These are phyloP conservation scores for Alternaria metachromatica DNA, from an alignment of 2,329 filamentous ascomycete genomes.

Conservation along the genomic window DNA sequence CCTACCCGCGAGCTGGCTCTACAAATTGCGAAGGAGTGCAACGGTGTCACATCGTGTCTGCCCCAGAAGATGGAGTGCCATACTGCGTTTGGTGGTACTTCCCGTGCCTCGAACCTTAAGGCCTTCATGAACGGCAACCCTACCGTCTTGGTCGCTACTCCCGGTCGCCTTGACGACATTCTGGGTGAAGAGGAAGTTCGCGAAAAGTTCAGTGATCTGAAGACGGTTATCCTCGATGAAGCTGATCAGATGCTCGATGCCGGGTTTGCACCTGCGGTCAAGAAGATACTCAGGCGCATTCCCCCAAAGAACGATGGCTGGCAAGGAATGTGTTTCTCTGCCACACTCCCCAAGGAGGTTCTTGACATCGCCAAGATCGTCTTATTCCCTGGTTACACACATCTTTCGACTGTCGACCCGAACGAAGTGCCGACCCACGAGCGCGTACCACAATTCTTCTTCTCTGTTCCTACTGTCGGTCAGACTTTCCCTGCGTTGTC, in stretches of 20 bases:
- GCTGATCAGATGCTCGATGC: constrained; percentile 58
- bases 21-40: constrained; percentile 58
- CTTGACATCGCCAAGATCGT: constrained; percentile 54
- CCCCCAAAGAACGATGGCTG: constrained; percentile 58
- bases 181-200: constrained; percentile 53
- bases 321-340: constrained; percentile 60
- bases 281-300: constrained; percentile 58
- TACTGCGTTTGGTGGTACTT: constrained; percentile 53
- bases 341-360: constrained; percentile 55
- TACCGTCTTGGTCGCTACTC: constrained; percentile 57
- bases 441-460: constrained; percentile 57
- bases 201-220: constrained; percentile 54
- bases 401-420: constrained; percentile 53
- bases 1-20: constrained; percentile 58
- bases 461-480: constrained; percentile 52
- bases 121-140: constrained; percentile 47
- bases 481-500: constrained; percentile 56
- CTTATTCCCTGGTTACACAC: constrained; percentile 51
- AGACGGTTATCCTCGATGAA: constrained; percentile 55
- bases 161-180: constrained; percentile 57
- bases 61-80: constrained; percentile 51
- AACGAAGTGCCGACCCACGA: constrained; percentile 56
- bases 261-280: constrained; percentile 61
- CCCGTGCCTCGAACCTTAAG: constrained; percentile 40
- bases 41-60: constrained; percentile 52